These are phyloP conservation scores for Citrus trifoliata DNA, from an alignment of 345 rosid genomes.

Conservation along the genomic window DNA sequence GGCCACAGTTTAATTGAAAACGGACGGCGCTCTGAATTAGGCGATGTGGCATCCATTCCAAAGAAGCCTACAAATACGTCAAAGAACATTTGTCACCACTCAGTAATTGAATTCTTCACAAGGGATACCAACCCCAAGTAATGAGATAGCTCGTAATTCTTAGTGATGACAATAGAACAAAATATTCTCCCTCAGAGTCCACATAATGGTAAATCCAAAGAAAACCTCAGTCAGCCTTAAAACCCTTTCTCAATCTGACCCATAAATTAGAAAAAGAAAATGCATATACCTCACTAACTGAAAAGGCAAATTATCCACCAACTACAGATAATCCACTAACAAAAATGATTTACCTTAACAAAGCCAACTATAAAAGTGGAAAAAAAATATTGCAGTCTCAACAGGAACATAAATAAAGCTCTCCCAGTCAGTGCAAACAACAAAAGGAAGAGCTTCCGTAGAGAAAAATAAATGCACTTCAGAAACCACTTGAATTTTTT, in stretches of 20 bases:
- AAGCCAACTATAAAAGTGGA: neutral
- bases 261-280: neutral
- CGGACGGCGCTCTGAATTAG: conserved; percentile 55
- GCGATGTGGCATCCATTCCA: conserved; percentile 48
- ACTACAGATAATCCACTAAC: neutral
- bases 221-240: neutral
- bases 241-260: neutral
- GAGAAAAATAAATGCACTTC: neutral
- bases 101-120: neutral
- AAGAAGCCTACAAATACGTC: conserved; percentile 19
- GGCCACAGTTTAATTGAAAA: conserved; percentile 89
- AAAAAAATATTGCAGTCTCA: neutral
- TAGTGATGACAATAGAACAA: neutral
- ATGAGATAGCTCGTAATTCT: neutral
- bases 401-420: neutral
- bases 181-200: neutral
- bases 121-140: neutral
- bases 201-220: neutral
- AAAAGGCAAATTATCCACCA: neutral
- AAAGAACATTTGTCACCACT: neutral
- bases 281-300: neutral
- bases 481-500: neutral
- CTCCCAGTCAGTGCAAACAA: neutral
- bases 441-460: neutral
- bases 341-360: neutral